Base-by-base conservation (phyloP, 345 rosid genomes). In the Raphanus sativus region DNA sequence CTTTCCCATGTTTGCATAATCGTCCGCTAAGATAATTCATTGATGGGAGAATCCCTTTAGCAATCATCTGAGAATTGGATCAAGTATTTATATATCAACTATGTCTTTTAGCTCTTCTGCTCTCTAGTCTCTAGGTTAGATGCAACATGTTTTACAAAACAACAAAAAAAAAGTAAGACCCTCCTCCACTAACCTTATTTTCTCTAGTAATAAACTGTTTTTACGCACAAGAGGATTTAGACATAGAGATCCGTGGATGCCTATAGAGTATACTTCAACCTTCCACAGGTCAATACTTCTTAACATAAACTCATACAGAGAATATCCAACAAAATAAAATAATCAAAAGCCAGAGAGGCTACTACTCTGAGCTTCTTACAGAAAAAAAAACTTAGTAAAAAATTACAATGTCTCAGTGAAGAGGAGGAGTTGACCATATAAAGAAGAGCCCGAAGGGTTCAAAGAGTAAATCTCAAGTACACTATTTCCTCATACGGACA, bases 401-500 rank as follows among this genome's bases (percentile, higher is more conserved):
- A 59, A 26, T 1, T 13, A 54, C n/a, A 58, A 58, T 58, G 12
- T 25, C 2, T 26, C 33, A 11, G 63, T 29, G 63, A 55, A 21
- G 29, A 54, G 60, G 60, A 59, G 63, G 63, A 59, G 63, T 59
- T 59, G 63, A 25, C 24, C 30, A 12, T 33, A 61, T 50, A 30
- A 26, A 26, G 15, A 59, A 59, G 15, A 59, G 63, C 63, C 48
- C 33, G 77, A 21, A 25, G 71, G 71, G 65, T 29, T 33, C 60
- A 58, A 5, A 40, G 4, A 65, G 81, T 71, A 77, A 77, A 71
- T 45, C 73, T 45, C 16, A 77, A 59, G 81, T 72, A 71, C 55
- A 48, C 68, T 78, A 61, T 78, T 77, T 78, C 68, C 73, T n/a
- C 25, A 45, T 65, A 65, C 73, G 81, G 77, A 78, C 73, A 65